Base-by-base conservation (phyloP, 768 basidiomycete species). In the Mycena metata region DNA sequence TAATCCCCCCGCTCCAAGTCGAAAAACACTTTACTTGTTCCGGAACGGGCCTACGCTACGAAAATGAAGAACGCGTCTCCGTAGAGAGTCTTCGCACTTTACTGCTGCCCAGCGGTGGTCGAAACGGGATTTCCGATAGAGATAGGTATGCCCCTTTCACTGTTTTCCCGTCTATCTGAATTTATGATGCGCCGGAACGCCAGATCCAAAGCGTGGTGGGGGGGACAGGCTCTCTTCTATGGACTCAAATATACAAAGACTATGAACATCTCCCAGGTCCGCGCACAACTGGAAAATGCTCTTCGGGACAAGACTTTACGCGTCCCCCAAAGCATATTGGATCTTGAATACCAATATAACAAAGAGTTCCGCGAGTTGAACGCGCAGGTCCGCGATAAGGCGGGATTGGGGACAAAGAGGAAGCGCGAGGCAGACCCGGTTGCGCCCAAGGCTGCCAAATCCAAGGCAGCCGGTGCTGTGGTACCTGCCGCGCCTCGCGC, bases 351-450 rank as follows among this genome's bases (percentile, higher is more conserved):
- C 46, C 60, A 64, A 24, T 45, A 51, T 39, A 67, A 71, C 62
- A 62, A 71, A 39, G 70, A 71, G 41, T 71, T 71, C 42, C 70
- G 70, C 47, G 69, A 66, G 57, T 61, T 70, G 7, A 70, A 70
- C 50, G 69, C 69, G 57, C 65, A 70, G 66, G 69, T 70, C n/a
- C 64, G 69, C 60, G 60, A 70, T 43, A 70, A 70, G 51, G 59
- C 69, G 23, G 65, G 69, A 26, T 45, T 67, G 59, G 65, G 65
- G 13, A 56, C 47, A 24, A 67, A 67, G 61, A 66, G 65, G 42
- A 70, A 62, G 57, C 50, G 45, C 0, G 65, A 66, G 30, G 60
- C 55, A 35, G 64, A 70, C 5, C 19, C 64, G 19, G 62, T 23
- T 33, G 49, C 33, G n/a, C 61, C 67, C 35, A 69, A 69, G 24